phyloP scores from a whole-genome alignment of 1,284 basidiomycete genomes.

The Moniliophthora roreri region DNA sequence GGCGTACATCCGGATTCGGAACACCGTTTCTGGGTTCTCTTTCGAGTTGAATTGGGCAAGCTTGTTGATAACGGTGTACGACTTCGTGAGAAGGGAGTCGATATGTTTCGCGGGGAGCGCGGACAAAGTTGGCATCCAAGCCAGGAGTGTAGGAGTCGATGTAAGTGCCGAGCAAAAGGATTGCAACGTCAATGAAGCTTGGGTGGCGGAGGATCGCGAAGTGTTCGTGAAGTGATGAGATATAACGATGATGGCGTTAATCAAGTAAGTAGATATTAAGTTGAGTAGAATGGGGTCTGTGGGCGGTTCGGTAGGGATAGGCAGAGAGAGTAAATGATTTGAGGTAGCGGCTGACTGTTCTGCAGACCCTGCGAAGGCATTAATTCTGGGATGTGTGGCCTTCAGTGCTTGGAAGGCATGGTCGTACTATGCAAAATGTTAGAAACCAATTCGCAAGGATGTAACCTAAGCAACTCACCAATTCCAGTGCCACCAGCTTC shows the following conservation, averaged over 20 bases:
- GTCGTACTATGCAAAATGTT: constrained; percentile 42
- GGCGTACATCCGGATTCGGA: constrained; percentile 49
- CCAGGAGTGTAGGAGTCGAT: constrained; percentile 39
- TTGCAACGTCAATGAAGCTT: constrained; percentile 20
- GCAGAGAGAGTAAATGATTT: constrained; percentile 45
- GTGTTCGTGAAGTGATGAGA: constrained; percentile 25
- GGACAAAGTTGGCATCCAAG: constrained; percentile 49
- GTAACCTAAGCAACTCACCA: constrained; percentile 44
- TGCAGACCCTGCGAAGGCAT: constrained; percentile 21
- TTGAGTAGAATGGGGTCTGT: constrained; percentile 44
- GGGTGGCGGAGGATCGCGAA: constrained; percentile 18
- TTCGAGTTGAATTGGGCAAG: constrained; percentile 29
- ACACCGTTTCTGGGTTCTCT: constrained; percentile 29
- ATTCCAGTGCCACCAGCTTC: constrained; percentile 63
- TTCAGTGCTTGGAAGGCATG: constrained; percentile 42
- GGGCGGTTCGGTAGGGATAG: constrained; percentile 31
- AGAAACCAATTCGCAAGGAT: background rate
- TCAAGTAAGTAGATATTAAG: constrained; percentile 58
- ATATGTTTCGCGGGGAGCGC: constrained; percentile 49
- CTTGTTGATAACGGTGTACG: constrained; percentile 54
- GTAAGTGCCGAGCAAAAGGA: constrained; percentile 36
- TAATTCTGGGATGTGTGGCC: constrained; percentile 46
- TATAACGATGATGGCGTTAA: constrained; percentile 46
- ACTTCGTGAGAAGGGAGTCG: constrained; percentile 57
- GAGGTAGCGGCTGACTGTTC: constrained; percentile 1